A percentile compares a stretch with the other conserved stretches of the same genome.
Evolutionary conservation across 345 rosid species (phyloP).

Genomic region (Euphorbia tirucalli): DNA sequence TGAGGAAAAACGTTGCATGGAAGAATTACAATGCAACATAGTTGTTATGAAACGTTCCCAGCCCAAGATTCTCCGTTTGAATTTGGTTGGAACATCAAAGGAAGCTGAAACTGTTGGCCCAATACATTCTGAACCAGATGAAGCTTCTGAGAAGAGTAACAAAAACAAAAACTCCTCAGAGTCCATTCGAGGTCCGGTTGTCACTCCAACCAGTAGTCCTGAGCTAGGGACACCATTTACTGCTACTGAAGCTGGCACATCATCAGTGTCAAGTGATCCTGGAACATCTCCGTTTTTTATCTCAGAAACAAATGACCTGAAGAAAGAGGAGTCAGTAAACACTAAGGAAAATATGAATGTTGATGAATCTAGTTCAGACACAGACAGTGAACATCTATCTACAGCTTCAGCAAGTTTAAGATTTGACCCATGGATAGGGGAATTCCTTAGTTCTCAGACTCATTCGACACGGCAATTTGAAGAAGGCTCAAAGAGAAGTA

Average conservation of each 20-base stretch:
- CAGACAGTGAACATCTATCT: constrained; percentile 75
- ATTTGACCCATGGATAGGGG: constrained; percentile 85
- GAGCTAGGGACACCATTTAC: constrained; percentile 97
- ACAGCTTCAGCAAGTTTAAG: constrained; percentile 74
- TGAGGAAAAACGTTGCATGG: constrained; percentile 89
- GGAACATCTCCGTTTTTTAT: constrained; percentile 87
- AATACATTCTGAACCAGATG: constrained; percentile 44
- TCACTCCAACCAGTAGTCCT: constrained; percentile 91
- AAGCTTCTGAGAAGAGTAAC: constrained; percentile 40
- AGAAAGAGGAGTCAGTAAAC: constrained; percentile 60
- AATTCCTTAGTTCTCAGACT: constrained; percentile 47
- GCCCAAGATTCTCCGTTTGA: constrained; percentile 89
- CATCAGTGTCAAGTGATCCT: constrained; percentile 92
- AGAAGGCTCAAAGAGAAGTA: constrained; percentile 47
- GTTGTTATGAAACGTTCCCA: constrained; percentile 92
- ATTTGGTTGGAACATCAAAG: constrained; percentile 71
- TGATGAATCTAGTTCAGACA: constrained; percentile 70
- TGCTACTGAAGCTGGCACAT: constrained; percentile 88
- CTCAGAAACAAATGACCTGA: constrained; percentile 53
- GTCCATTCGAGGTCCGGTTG: constrained; percentile 68
- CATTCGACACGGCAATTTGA: constrained; percentile 49
- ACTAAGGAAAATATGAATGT: constrained; percentile 53
- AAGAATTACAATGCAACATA: constrained; percentile 95
- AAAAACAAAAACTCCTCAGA: constrained; percentile 43
- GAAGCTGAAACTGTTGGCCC: constrained; percentile 43